phyloP scores from a whole-genome alignment of 2,329 filamentous ascomycete species.

The Oidium heveae region DNA sequence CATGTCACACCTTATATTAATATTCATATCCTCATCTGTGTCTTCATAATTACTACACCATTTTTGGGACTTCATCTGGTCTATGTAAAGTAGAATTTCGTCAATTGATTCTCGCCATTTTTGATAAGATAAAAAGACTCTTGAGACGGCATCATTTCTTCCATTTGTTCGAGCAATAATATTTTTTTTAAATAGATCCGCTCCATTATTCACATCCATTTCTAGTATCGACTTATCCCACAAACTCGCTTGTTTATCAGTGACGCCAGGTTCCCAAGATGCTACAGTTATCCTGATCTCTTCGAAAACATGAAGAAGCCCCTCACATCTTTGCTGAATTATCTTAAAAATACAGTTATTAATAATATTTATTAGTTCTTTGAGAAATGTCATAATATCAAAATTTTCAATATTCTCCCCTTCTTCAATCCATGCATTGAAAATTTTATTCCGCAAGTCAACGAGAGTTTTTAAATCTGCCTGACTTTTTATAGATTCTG shows the following conservation, averaged over 20 bases:
- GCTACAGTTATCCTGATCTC: slow-evolving; percentile 36
- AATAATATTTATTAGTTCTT: slow-evolving; percentile 40
- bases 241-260: slow-evolving; percentile 26
- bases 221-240: slow-evolving; percentile 44
- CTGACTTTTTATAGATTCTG: slow-evolving; percentile 30
- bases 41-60: slow-evolving; percentile 52
- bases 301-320: slow-evolving; percentile 37
- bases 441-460: slow-evolving; percentile 39
- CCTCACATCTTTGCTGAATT: slow-evolving; percentile 34
- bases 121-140: slow-evolving; percentile 36
- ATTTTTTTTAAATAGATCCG: slow-evolving; percentile 39
- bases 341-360: slow-evolving; percentile 41
- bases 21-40: slow-evolving; percentile 47
- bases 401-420: slow-evolving; percentile 38
- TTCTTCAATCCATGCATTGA: slow-evolving; percentile 53
- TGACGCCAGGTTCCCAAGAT: slow-evolving; percentile 29
- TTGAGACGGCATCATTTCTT: slow-evolving; percentile 37
- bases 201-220: slow-evolving; percentile 39
- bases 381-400: slow-evolving; percentile 36
- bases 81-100: slow-evolving; percentile 35
- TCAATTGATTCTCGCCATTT: slow-evolving; percentile 53
- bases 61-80: slow-evolving; percentile 36
- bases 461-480: slow-evolving; percentile 44
- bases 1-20: slow-evolving; percentile 37
- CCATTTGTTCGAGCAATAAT: slow-evolving; percentile 49